These are phyloP conservation scores for Alternaria gaisen DNA, from an alignment of 2,329 filamentous ascomycete genomes.

Conservation along the genomic window DNA sequence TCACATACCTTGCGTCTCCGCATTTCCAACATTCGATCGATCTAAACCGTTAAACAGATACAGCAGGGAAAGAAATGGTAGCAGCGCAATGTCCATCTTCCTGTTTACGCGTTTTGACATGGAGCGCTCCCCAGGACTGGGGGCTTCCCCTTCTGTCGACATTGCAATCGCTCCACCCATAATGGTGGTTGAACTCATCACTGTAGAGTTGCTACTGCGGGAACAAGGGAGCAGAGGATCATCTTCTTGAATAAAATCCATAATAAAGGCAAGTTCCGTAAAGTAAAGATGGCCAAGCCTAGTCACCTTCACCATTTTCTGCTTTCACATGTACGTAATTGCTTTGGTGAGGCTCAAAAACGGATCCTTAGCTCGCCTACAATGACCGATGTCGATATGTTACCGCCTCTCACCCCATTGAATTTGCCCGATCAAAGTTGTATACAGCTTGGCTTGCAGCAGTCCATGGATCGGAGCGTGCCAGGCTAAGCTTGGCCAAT, in stretches of 20 bases:
- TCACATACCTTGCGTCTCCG: constrained; percentile 36
- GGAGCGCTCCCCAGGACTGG: constrained; percentile 1
- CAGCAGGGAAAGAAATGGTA: constrained; percentile 30
- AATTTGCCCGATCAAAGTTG: constrained; percentile 9
- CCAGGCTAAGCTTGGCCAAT: constrained; percentile 7
- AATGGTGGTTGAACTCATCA: not conserved
- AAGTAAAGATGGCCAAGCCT: constrained; percentile 1
- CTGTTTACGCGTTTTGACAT: constrained; percentile 21
- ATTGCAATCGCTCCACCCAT: not conserved
- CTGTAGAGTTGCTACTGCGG: not conserved
- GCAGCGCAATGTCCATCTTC: constrained; percentile 33
- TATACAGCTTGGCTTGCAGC: constrained; percentile 16
- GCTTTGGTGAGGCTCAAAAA: not conserved
- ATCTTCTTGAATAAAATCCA: not conserved
- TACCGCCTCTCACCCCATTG: constrained; percentile 1
- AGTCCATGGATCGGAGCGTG: constrained; percentile 2
- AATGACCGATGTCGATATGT: constrained; percentile 1
- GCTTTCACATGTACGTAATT: constrained; percentile 9
- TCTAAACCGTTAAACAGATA: constrained; percentile 39
- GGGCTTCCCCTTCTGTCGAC: not conserved
- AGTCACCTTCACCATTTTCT: not conserved
- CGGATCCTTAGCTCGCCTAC: not conserved
- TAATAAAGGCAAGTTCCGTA: not conserved
- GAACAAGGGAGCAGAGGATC: not conserved
- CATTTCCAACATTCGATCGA: constrained; percentile 37